These are phyloP conservation scores for Blastocystis sp. DNA, from an alignment of 352 stramenopile species.

Conservation along the genomic window DNA sequence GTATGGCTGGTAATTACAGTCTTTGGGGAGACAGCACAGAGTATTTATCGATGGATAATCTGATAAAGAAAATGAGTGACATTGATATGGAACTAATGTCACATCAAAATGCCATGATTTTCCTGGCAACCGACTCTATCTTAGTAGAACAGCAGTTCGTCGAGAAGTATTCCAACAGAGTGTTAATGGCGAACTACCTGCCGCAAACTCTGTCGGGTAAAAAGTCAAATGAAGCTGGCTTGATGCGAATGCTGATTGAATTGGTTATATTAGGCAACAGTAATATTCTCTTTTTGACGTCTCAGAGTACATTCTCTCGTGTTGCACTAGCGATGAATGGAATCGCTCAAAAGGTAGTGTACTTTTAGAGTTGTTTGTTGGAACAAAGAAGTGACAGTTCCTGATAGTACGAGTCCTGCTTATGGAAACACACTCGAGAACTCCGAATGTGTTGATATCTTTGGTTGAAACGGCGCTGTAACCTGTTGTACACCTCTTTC, in stretches of 20 bases:
- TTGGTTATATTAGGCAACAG: not conserved
- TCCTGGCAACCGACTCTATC: not conserved
- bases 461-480: slow-evolving; percentile 1
- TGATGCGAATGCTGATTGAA: not conserved
- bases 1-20: not conserved
- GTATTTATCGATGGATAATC: not conserved
- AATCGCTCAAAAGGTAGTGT: not conserved
- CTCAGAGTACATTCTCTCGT: not conserved
- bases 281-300: not conserved
- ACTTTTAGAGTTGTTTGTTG: not conserved
- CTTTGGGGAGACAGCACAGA: not conserved
- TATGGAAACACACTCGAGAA: not conserved
- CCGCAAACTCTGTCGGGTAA: not conserved
- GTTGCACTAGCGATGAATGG: not conserved
- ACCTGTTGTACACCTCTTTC: not conserved
- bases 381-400: slow-evolving; percentile 26
- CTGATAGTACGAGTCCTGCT: slow-evolving; percentile 33
- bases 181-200: not conserved
- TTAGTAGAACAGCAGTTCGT: not conserved
- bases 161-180: not conserved
- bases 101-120: not conserved
- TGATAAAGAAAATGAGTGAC: not conserved
- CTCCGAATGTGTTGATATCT: not conserved
- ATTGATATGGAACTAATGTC: not conserved
- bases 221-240: not conserved